Conservation (phyloP, 2,329 filamentous ascomycete genomes). For the Exophiala dermatitidis region DNA sequence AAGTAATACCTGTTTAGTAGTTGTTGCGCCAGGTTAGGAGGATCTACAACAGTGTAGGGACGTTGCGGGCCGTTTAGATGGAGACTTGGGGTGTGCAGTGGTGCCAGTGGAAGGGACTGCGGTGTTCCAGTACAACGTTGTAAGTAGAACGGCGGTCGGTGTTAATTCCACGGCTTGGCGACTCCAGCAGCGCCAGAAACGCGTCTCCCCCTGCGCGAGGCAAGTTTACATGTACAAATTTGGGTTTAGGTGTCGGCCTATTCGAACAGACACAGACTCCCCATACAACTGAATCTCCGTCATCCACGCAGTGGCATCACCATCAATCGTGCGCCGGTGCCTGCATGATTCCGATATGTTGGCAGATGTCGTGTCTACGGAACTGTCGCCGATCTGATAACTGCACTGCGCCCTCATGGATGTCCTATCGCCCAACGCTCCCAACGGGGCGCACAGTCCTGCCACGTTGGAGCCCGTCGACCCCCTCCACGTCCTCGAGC, state of each 20-base stretch:
- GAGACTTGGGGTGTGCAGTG: neutral
- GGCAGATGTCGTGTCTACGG: constrained; percentile 13
- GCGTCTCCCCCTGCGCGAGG: constrained; percentile 1
- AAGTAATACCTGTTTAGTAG: too few relatives aligned
- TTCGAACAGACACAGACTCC: neutral
- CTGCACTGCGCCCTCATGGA: constrained; percentile 20
- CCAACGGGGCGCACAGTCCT: constrained; percentile 21
- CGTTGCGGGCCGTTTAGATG: neutral
- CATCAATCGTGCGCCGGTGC: constrained; percentile 21
- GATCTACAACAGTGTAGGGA: too few relatives aligned
- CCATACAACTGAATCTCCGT: neutral
- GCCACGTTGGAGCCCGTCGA: constrained; percentile 44
- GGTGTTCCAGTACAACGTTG: too few relatives aligned
- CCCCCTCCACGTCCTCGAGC: constrained; percentile 62
- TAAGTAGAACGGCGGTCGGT: neutral
- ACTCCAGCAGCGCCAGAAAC: neutral
- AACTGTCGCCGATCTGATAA: constrained; percentile 1
- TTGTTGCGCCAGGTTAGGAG: too few relatives aligned
- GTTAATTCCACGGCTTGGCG: neutral
- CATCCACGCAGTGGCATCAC: constrained; percentile 10
- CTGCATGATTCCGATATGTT: constrained; percentile 12
- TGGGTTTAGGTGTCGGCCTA: neutral
- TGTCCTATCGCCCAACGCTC: constrained; percentile 20
- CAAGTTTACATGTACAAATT: neutral
- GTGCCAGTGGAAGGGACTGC: too few relatives aligned